Percentiles rank a stretch among this genome's conserved stretches.
phyloP scores from a whole-genome alignment of 495 filamentous ascomycete species.

The Aspergillus indologenus region DNA sequence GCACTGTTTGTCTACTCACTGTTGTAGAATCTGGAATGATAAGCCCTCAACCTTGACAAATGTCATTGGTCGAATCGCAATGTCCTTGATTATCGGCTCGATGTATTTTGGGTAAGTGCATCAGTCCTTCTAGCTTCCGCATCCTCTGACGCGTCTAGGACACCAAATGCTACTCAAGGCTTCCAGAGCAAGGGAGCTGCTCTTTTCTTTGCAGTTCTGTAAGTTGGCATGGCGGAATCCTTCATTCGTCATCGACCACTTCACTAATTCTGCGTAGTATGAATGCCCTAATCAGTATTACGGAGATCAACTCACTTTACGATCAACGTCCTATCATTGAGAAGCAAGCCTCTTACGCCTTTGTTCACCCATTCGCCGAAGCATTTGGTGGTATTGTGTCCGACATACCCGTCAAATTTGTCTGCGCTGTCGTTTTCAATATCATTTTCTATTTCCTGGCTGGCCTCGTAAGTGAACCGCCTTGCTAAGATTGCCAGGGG shows the following conservation, averaged over 20 bases:
- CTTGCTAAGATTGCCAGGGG: neutral
- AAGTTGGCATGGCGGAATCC: too few relatives aligned
- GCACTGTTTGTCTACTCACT: slow-evolving; percentile 29
- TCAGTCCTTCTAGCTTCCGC: slow-evolving; percentile 33
- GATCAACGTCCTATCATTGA: slow-evolving; percentile 61
- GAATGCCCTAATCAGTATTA: slow-evolving; percentile 52
- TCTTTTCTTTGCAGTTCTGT: slow-evolving; percentile 87
- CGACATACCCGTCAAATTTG: slow-evolving; percentile 57
- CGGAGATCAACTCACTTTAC: slow-evolving; percentile 61
- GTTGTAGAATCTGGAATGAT: slow-evolving; percentile 62
- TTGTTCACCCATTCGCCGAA: slow-evolving; percentile 62
- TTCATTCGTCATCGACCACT: neutral
- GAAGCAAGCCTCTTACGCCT: slow-evolving; percentile 63
- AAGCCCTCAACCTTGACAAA: slow-evolving; percentile 69
- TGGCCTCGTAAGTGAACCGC: slow-evolving; percentile 37
- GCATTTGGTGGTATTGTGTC: slow-evolving; percentile 55
- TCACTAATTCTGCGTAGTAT: slow-evolving; percentile 32
- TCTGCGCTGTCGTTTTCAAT: slow-evolving; percentile 49
- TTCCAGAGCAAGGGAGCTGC: slow-evolving; percentile 82
- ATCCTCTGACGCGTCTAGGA: slow-evolving; percentile 46
- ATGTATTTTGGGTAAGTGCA: slow-evolving; percentile 72
- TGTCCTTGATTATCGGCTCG: slow-evolving; percentile 80
- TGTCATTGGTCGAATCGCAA: slow-evolving; percentile 73
- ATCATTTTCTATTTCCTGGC: slow-evolving; percentile 59
- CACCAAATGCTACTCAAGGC: slow-evolving; percentile 55